phyloP scores from a whole-genome alignment of 176 grass and related monocot species.

The Rhynchospora pubera region DNA sequence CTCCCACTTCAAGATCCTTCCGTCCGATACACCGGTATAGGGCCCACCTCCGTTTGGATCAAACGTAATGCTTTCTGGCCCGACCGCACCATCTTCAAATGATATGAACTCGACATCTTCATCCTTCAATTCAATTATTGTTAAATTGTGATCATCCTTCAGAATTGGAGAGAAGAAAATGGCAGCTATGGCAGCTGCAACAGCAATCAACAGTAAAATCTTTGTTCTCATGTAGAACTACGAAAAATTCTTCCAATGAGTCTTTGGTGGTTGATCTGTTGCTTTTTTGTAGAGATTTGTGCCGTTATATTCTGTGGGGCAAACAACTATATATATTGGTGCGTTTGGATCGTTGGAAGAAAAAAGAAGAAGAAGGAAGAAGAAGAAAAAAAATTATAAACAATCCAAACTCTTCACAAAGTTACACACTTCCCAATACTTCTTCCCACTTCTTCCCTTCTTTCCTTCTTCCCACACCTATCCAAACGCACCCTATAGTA shows the following conservation, averaged over 20 bases:
- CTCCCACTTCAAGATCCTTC: slow-evolving; percentile 52
- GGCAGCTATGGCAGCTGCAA: not conserved
- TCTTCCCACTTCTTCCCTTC: too few species aligned
- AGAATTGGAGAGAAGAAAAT: slow-evolving; percentile 18
- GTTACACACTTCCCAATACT: too few species aligned
- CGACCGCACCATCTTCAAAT: slow-evolving; percentile 26
- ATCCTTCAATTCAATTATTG: not conserved
- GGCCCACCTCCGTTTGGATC: slow-evolving; percentile 36
- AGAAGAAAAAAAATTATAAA: too few species aligned
- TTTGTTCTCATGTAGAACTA: slow-evolving; percentile 16
- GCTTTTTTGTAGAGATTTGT: too few species aligned
- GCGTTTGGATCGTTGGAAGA: too few species aligned
- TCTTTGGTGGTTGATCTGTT: slow-evolving; percentile 9
- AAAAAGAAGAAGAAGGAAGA: too few species aligned
- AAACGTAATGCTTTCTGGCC: slow-evolving; percentile 61
- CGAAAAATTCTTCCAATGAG: not conserved
- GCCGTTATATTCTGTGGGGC: too few species aligned
- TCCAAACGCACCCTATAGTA: too few species aligned
- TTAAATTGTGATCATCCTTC: not conserved
- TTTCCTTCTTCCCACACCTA: too few species aligned
- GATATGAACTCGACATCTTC: slow-evolving; percentile 23
- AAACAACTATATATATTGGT: too few species aligned
- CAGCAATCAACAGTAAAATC: not conserved
- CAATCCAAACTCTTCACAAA: too few species aligned
- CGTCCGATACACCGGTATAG: slow-evolving; percentile 68